Conservation (phyloP, 208 protist species). For the Crithidia sp. region DNA sequence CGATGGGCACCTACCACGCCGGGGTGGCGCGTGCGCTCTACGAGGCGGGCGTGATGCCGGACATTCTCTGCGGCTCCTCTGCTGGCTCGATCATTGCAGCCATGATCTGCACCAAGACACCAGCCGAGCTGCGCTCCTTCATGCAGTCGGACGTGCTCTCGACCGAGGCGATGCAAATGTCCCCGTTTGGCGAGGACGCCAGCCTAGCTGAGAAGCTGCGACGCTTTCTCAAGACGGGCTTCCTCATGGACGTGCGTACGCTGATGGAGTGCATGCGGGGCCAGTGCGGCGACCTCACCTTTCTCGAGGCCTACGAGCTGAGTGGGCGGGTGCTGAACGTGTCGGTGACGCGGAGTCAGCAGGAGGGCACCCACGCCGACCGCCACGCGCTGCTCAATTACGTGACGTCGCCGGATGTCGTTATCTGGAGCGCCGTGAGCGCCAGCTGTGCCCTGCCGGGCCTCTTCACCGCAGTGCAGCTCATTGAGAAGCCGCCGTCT, state of each 20-base stretch:
- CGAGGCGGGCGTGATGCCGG: slow-evolving; percentile 63
- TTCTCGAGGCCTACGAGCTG: slow-evolving; percentile 79
- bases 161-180: slow-evolving; percentile 50
- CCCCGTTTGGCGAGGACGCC: slow-evolving; percentile 55
- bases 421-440: slow-evolving; percentile 80
- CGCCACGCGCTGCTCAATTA: slow-evolving; percentile 82
- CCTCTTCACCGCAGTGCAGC: slow-evolving; percentile 71
- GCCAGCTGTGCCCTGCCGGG: slow-evolving; percentile 69
- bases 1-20: slow-evolving; percentile 85
- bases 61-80: slow-evolving; percentile 75
- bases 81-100: slow-evolving; percentile 81
- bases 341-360: slow-evolving; percentile 61
- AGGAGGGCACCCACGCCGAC: slow-evolving; percentile 48
- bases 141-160: slow-evolving; percentile 47
- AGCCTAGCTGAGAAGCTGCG: slow-evolving; percentile 50
- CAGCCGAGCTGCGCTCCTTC: slow-evolving; percentile 52
- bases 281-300: slow-evolving; percentile 87
- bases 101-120: slow-evolving; percentile 59
- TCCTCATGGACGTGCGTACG: slow-evolving; percentile 77
- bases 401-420: slow-evolving; percentile 78
- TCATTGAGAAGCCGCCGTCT: slow-evolving; percentile 57
- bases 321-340: slow-evolving; percentile 87
- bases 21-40: slow-evolving; percentile 70
- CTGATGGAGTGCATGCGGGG: slow-evolving; percentile 71
- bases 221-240: slow-evolving; percentile 70